phyloP scores from a whole-genome alignment of 345 rosid species.

The Corchorus olitorius region DNA sequence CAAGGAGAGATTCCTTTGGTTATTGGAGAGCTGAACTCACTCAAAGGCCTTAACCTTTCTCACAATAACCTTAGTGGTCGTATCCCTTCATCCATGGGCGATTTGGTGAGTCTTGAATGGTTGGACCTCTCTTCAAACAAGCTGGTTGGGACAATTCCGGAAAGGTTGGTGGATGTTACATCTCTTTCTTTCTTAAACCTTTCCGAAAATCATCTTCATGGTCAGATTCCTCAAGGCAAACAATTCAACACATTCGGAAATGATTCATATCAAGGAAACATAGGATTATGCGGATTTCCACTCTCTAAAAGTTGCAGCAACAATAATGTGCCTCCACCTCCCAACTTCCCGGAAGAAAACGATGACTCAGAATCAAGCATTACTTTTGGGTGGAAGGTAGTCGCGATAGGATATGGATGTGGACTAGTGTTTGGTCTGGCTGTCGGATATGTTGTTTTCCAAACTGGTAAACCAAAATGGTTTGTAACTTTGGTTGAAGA shows the following conservation, averaged over 20 bases:
- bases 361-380: background rate
- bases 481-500: background rate
- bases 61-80: slow-evolving; percentile 15
- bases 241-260: slow-evolving; percentile 22
- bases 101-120: slow-evolving; percentile 21
- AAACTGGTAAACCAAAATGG: slow-evolving; percentile 1
- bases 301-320: slow-evolving; percentile 2
- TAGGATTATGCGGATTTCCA: slow-evolving; percentile 29
- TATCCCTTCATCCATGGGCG: slow-evolving; percentile 16
- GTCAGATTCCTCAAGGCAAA: slow-evolving; percentile 22
- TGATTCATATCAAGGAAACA: slow-evolving; percentile 15
- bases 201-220: slow-evolving; percentile 12
- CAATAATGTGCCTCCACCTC: background rate
- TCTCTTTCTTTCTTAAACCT: slow-evolving; percentile 19
- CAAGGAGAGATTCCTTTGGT: slow-evolving; percentile 21
- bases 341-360: background rate
- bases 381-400: slow-evolving; percentile 17
- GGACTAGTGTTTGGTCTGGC: slow-evolving; percentile 13
- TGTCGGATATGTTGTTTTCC: slow-evolving; percentile 9
- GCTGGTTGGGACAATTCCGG: slow-evolving; percentile 24
- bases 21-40: slow-evolving; percentile 25
- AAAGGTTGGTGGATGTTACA: background rate
- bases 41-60: slow-evolving; percentile 32
- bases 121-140: slow-evolving; percentile 31
- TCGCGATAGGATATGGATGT: slow-evolving; percentile 13